phyloP scores from a whole-genome alignment of 2,329 filamentous ascomycete species.

The Ascocoryne sarcoides region DNA sequence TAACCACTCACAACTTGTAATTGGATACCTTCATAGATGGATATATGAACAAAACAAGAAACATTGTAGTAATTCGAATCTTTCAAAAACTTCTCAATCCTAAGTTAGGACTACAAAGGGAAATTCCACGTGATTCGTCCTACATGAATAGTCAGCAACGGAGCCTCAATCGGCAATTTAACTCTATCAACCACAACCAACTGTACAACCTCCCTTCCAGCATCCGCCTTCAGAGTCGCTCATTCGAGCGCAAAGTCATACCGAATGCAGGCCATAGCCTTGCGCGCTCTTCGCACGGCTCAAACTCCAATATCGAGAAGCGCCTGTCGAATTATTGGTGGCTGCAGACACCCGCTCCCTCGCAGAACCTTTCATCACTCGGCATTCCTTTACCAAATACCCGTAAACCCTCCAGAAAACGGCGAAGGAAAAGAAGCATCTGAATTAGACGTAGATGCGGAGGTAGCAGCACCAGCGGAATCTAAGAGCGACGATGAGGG shows the following conservation, averaged over 20 bases:
- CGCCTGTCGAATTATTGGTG: slow-evolving; percentile 25
- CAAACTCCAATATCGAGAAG: slow-evolving; percentile 19
- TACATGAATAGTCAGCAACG: no score
- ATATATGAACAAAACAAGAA: no score
- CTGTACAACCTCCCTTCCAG: no score
- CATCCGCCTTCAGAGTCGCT: slow-evolving; percentile 18
- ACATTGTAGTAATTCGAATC: no score
- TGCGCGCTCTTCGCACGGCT: slow-evolving; percentile 24
- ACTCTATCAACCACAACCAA: no score
- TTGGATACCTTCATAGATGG: no score
- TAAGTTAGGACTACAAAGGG: no score
- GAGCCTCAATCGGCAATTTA: no score
- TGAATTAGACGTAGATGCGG: slow-evolving; percentile 11
- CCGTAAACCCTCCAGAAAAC: slow-evolving; percentile 16
- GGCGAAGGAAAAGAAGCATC: slow-evolving; percentile 2
- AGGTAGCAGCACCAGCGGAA: slow-evolving; percentile 7
- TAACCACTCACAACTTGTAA: no score
- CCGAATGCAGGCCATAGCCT: slow-evolving; percentile 28
- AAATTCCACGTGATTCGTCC: no score
- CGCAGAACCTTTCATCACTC: slow-evolving; percentile 25
- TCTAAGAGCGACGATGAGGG: slow-evolving; percentile 7
- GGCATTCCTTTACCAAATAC: slow-evolving; percentile 16
- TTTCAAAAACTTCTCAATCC: no score
- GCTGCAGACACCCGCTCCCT: slow-evolving; percentile 21
- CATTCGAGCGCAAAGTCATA: slow-evolving; percentile 19